Evolutionary conservation across 2,329 filamentous ascomycete species (phyloP).

Genomic region (Septoria linicola): DNA sequence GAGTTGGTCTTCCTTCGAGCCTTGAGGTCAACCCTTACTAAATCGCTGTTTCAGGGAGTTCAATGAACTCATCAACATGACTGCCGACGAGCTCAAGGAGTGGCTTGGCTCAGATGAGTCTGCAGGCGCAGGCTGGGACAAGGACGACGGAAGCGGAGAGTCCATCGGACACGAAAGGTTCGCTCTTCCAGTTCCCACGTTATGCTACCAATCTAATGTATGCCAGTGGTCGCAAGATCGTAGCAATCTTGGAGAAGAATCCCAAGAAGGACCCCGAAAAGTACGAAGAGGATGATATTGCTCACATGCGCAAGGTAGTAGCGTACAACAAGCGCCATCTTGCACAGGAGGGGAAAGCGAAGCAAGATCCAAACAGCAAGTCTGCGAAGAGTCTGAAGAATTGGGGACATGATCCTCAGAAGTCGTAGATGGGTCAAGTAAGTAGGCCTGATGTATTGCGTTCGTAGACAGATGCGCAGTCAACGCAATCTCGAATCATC

Average conservation of each 20-base stretch:
- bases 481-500: no score
- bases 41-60: slow-evolving; percentile 52
- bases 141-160: slow-evolving; percentile 58
- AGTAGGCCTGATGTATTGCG: no score
- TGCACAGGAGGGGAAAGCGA: slow-evolving; percentile 61
- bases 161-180: slow-evolving; percentile 62
- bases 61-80: slow-evolving; percentile 67
- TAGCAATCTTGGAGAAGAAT: slow-evolving; percentile 62
- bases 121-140: slow-evolving; percentile 59
- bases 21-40: no score
- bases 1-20: slow-evolving; percentile 38
- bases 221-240: slow-evolving; percentile 60
- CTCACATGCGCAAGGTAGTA: slow-evolving; percentile 54
- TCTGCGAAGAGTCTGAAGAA: slow-evolving; percentile 63
- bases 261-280: slow-evolving; percentile 56
- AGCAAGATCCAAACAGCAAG: slow-evolving; percentile 56
- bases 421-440: not conserved
- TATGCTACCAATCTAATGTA: no score
- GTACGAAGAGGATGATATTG: slow-evolving; percentile 58
- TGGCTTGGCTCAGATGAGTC: slow-evolving; percentile 63
- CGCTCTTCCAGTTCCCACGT: not conserved
- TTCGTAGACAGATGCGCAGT: no score
- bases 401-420: slow-evolving; percentile 46
- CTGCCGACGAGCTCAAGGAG: slow-evolving; percentile 57
- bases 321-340: slow-evolving; percentile 66